phyloP scores from a whole-genome alignment of 192 early-diverging fungal genomes.

The Paraglomus brasilianum region DNA sequence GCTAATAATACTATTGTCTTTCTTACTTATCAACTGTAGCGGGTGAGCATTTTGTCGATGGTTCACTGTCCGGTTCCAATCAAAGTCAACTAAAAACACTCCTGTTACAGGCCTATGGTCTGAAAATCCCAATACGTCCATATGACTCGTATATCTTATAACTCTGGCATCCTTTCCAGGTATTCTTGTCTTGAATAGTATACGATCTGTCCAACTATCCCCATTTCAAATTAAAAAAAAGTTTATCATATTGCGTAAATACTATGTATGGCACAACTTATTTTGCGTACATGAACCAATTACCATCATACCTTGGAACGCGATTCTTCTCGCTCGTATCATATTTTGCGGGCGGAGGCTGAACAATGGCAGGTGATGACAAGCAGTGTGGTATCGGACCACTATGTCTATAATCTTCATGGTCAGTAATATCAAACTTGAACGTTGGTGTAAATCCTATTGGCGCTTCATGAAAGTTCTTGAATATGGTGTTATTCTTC shows the following conservation, averaged over 20 bases:
- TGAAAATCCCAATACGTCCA: slow-evolving; percentile 44
- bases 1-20: too few relatives aligned
- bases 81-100: slow-evolving; percentile 48
- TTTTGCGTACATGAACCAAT: neutral
- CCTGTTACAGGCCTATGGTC: slow-evolving; percentile 55
- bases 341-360: slow-evolving; percentile 25
- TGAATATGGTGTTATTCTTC: slow-evolving; percentile 27
- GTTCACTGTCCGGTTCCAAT: slow-evolving; percentile 36
- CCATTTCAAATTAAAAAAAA: neutral
- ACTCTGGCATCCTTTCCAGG: slow-evolving; percentile 30
- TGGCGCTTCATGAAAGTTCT: slow-evolving; percentile 63
- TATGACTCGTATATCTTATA: slow-evolving; percentile 38
- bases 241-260: slow-evolving; percentile 12
- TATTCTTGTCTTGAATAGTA: slow-evolving; percentile 36
- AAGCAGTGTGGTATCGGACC: neutral
- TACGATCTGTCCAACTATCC: slow-evolving; percentile 11
- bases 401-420: neutral
- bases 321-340: slow-evolving; percentile 48
- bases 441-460: slow-evolving; percentile 76
- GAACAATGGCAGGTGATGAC: neutral
- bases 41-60: too few relatives aligned
- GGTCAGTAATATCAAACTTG: slow-evolving; percentile 65
- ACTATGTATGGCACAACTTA: slow-evolving; percentile 17
- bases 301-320: slow-evolving; percentile 32
- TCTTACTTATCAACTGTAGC: too few relatives aligned